phyloP scores from a whole-genome alignment of 345 rosid species.

The Eucalyptus polyanthemos region DNA sequence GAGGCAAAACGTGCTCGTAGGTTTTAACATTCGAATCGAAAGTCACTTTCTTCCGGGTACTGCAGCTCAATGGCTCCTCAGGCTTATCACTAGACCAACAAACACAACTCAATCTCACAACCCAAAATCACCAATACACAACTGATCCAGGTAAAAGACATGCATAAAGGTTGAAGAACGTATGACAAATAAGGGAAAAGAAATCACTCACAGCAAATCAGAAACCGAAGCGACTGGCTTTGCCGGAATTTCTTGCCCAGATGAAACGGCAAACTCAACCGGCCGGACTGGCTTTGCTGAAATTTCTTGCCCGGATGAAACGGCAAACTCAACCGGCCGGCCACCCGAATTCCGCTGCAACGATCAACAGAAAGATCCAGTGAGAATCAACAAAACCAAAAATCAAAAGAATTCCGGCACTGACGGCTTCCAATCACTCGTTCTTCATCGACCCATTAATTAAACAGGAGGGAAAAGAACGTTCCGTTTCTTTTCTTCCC shows the following conservation, averaged over 20 bases:
- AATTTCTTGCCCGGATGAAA: not conserved
- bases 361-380: not conserved
- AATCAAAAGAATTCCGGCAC: not conserved
- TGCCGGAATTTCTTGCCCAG: not conserved
- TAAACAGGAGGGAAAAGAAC: not conserved
- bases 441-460: not conserved
- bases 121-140: not conserved
- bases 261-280: not conserved
- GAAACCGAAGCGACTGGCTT: not conserved
- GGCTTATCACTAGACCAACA: constrained; percentile 18
- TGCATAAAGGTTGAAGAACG: not conserved
- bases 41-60: constrained; percentile 59
- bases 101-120: not conserved
- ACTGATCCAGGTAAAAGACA: not conserved
- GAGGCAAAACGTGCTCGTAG: constrained; percentile 36
- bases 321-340: not conserved
- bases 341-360: not conserved
- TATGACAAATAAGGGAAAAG: not conserved
- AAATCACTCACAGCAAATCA: not conserved
- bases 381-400: not conserved
- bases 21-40: constrained; percentile 59
- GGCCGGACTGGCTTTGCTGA: not conserved
- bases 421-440: not conserved
- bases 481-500: not conserved
- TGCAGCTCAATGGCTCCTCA: constrained; percentile 27